Evolutionary conservation across 2,329 filamentous ascomycete genomes (phyloP).

Genomic region (Aurifilum marmelostoma): DNA sequence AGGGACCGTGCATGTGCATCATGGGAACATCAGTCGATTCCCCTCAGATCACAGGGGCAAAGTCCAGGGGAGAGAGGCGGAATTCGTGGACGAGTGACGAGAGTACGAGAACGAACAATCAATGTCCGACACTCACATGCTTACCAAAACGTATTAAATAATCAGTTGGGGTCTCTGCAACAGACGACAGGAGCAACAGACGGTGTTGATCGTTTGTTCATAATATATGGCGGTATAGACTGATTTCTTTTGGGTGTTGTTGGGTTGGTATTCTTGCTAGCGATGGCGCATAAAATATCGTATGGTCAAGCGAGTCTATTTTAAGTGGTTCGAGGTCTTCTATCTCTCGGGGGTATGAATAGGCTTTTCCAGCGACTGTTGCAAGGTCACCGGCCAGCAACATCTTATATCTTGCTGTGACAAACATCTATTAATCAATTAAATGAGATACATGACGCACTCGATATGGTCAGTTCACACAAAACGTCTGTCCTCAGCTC

Average conservation of each 20-base stretch:
- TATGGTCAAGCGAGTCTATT: slow-evolving; percentile 7
- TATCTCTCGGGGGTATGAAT: background rate
- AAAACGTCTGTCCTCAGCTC: background rate
- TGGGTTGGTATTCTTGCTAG: slow-evolving; percentile 22
- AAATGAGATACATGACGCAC: background rate
- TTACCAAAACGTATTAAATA: background rate
- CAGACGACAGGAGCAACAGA: background rate
- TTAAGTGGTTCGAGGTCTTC: background rate
- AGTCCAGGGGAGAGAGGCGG: slow-evolving; percentile 57
- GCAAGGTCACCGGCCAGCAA: background rate
- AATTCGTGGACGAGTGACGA: slow-evolving; percentile 51
- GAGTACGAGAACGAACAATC: background rate
- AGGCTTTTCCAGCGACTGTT: background rate
- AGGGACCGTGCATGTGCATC: slow-evolving; percentile 61
- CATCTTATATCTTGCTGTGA: background rate
- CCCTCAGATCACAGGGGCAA: slow-evolving; percentile 52
- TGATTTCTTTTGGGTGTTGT: slow-evolving; percentile 11
- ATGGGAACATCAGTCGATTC: slow-evolving; percentile 59
- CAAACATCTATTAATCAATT: background rate
- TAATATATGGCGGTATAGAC: slow-evolving; percentile 26
- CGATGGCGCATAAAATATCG: slow-evolving; percentile 27
- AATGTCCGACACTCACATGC: background rate
- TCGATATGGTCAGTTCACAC: background rate
- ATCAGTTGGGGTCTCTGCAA: background rate
- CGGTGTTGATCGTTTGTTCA: slow-evolving; percentile 4